Conservation (phyloP, 176 grass and related monocot species). For the Phoenix dactylifera region DNA sequence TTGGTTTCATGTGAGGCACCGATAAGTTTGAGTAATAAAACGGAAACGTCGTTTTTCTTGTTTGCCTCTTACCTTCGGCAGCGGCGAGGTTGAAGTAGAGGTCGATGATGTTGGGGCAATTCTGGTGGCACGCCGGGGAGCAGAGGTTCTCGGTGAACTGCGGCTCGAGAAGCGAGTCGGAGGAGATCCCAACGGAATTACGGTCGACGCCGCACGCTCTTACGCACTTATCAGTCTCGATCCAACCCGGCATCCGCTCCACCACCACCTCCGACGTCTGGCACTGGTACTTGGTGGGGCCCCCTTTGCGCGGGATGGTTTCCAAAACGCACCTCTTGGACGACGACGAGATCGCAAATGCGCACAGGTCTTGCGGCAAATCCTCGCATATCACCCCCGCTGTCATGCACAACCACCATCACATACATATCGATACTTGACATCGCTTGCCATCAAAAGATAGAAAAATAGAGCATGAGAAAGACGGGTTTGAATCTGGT, state of each 20-base stretch:
- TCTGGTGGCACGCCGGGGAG: constrained; percentile 33
- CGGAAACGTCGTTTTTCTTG: too few species aligned
- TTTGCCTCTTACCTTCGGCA: constrained; percentile 34
- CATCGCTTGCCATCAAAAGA: too few species aligned
- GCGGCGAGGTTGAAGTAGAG: constrained; percentile 78
- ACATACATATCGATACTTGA: too few species aligned
- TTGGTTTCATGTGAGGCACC: neutral
- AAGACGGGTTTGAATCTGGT: too few species aligned
- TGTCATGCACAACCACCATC: neutral
- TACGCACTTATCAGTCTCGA: constrained; percentile 48
- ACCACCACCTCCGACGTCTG: constrained; percentile 58
- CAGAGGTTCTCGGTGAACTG: constrained; percentile 31
- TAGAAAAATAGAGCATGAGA: too few species aligned
- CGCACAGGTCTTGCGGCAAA: constrained; percentile 41
- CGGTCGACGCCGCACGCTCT: constrained; percentile 54
- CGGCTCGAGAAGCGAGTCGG: constrained; percentile 54
- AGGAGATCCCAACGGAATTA: constrained; percentile 56
- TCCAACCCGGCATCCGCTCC: constrained; percentile 20
- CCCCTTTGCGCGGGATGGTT: constrained; percentile 26
- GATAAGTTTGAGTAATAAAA: neutral
- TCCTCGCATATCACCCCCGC: constrained; percentile 59
- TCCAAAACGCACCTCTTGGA: constrained; percentile 70
- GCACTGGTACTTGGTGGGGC: constrained; percentile 49
- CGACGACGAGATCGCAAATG: constrained; percentile 53
- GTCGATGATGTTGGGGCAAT: constrained; percentile 74